Conservation (phyloP, 129 eudicot genomes). For the Apium graveolens region DNA sequence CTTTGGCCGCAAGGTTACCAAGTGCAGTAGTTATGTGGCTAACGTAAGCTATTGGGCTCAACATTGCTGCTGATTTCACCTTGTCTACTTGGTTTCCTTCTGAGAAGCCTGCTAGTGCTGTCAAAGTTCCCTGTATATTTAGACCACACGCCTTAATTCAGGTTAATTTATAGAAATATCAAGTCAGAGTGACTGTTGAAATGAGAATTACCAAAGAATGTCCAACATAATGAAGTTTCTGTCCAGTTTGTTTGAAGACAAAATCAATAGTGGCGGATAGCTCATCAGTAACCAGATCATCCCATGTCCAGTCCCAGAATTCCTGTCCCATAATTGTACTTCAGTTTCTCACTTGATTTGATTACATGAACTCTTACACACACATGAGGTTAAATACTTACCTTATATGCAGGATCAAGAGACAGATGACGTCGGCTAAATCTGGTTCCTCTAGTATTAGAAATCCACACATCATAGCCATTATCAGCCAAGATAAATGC, state of each 20-base stretch:
- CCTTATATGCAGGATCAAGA: slow-evolving; percentile 45
- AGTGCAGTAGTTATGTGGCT: slow-evolving; percentile 81
- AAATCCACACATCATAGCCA: slow-evolving; percentile 92
- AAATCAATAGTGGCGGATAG: slow-evolving; percentile 52
- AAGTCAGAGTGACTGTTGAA: not conserved
- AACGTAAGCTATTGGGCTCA: slow-evolving; percentile 80
- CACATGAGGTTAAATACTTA: slow-evolving; percentile 4
- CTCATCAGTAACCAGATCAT: slow-evolving; percentile 64
- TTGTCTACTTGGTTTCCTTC: slow-evolving; percentile 55
- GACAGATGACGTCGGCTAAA: slow-evolving; percentile 60
- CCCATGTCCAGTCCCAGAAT: slow-evolving; percentile 98
- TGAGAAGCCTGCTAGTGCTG: slow-evolving; percentile 64
- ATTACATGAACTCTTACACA: not conserved
- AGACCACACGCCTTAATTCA: not conserved
- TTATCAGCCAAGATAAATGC: slow-evolving; percentile 73
- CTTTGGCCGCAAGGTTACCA: slow-evolving; percentile 47
- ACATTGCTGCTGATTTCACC: slow-evolving; percentile 68
- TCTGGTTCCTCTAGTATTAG: slow-evolving; percentile 77
- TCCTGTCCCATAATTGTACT: slow-evolving; percentile 30
- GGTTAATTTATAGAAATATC: not conserved
- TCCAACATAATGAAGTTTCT: slow-evolving; percentile 67
- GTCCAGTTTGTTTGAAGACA: slow-evolving; percentile 59
- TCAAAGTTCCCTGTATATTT: slow-evolving; percentile 68
- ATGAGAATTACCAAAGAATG: slow-evolving; percentile 53
- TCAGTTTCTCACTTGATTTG: not conserved